Evolutionary conservation across 1,284 basidiomycete genomes (phyloP).

Genomic region (Cutaneotrichosporon sp.): DNA sequence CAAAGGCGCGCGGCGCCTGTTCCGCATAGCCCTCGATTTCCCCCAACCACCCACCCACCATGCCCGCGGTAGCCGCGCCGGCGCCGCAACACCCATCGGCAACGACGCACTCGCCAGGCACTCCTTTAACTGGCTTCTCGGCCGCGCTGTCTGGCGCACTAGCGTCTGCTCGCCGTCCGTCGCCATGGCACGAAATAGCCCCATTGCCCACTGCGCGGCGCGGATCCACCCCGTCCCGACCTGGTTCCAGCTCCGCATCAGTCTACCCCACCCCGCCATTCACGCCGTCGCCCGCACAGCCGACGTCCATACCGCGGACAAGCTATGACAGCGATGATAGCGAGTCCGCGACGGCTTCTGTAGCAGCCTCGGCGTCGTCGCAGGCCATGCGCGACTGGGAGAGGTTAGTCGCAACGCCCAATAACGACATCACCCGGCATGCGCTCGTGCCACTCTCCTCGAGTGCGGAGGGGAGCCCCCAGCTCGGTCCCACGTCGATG

Average conservation of each 20-base stretch:
- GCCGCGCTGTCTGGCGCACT: background rate
- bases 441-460: slow-evolving; percentile 29
- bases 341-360: background rate
- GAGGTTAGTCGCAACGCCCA: slow-evolving; percentile 25
- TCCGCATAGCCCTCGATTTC: no score
- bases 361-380: background rate
- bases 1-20: no score
- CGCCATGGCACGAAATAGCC: slow-evolving; percentile 44
- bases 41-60: background rate
- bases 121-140: background rate
- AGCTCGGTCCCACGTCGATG: slow-evolving; percentile 5
- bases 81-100: background rate
- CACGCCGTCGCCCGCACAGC: background rate
- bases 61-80: background rate
- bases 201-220: slow-evolving; percentile 7
- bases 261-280: background rate
- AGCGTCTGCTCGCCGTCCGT: slow-evolving; percentile 26
- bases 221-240: slow-evolving; percentile 10
- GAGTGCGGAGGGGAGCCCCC: slow-evolving; percentile 11
- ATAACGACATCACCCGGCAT: slow-evolving; percentile 29
- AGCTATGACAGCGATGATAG: background rate
- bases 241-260: background rate
- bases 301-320: no score
- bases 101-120: background rate
- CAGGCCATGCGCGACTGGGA: slow-evolving; percentile 43